Evolutionary conservation across 2,329 filamentous ascomycete genomes (phyloP), one percentile per base, ranked within the genome.

Genomic region (Nannizzia gypsea): DNA sequence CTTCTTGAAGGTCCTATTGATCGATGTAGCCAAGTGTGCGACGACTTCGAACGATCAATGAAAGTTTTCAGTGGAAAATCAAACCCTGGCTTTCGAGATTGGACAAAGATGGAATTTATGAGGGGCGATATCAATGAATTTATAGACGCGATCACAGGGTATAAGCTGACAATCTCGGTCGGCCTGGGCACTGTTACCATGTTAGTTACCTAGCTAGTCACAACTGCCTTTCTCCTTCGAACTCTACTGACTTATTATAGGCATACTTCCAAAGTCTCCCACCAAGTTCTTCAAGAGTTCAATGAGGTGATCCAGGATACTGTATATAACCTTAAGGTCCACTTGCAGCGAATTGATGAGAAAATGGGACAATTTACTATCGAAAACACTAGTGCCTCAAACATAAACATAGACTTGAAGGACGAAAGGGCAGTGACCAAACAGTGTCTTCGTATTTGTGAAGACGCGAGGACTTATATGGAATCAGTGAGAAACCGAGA

Each of bases 101-200:
- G 72, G 73, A 62, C 69, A 61, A 74, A 69, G 65, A 69, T 76
- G 70, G 72, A 75, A 63, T 75, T 75, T 40, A 75, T 69, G 70
- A 69, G 64, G 67, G 72, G 72, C 24, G 65, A 73, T 59, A 74
- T 76, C 61, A 73, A 72, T 59, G 68, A 71, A 54, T 75, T 75
- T 62, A 74, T 74, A 56, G 72, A 75, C 40, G 70, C 67, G 46
- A 62, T 76, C 28, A 67, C 66, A 44, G 68, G 67, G 17, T 76
- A 76, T 58, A 76, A 76, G 63, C 67, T 70, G 58, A 76, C 73
- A 1, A 75, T 76, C 46, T 67, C 68, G 6, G 67, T 75, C 22
- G 69, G 69, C 38, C 56, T 75, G 48, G 72, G 71, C 50, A 70
- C 64, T 55, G 70, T 75, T 58, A 74, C 66, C 50, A 69, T 74